Evolutionary conservation across 176 grass and related monocot species (phyloP).

Genomic region (Leersia perrieri): DNA sequence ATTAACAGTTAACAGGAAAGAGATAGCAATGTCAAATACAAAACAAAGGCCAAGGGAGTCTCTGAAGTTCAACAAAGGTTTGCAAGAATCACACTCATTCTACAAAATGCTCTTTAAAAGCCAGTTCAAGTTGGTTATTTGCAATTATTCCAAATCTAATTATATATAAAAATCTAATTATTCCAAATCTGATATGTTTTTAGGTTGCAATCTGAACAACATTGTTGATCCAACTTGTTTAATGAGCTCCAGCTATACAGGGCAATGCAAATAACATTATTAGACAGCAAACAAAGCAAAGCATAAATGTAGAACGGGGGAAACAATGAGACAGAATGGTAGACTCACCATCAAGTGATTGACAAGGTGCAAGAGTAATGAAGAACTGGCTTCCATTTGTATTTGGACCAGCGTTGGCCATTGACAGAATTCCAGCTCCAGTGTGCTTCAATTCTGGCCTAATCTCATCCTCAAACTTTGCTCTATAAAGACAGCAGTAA

Average conservation of each 20-base stretch:
- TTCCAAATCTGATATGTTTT: background rate
- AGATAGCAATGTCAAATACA: too few relatives aligned
- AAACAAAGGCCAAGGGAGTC: background rate
- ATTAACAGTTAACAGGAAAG: too few relatives aligned
- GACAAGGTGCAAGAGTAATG: slow-evolving; percentile 90
- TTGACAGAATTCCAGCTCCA: slow-evolving; percentile 86
- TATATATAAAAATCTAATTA: too few relatives aligned
- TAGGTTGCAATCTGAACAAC: background rate
- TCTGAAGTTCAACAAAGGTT: background rate
- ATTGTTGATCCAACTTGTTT: background rate
- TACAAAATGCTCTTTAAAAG: background rate
- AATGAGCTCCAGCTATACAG: background rate
- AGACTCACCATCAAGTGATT: slow-evolving; percentile 88
- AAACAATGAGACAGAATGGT: background rate
- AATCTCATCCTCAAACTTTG: slow-evolving; percentile 95
- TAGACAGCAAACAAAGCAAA: background rate
- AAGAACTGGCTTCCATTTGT: slow-evolving; percentile 98
- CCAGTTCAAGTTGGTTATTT: background rate
- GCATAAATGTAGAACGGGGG: background rate
- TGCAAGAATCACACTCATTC: background rate
- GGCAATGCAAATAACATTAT: background rate
- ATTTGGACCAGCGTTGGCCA: slow-evolving; percentile 94
- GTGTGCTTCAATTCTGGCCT: slow-evolving; percentile 90
- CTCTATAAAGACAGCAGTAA: slow-evolving; percentile 29
- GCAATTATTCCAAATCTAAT: background rate